Evolutionary conservation across 768 basidiomycete species (phyloP).

Genomic region (Serpula lacrymans): DNA sequence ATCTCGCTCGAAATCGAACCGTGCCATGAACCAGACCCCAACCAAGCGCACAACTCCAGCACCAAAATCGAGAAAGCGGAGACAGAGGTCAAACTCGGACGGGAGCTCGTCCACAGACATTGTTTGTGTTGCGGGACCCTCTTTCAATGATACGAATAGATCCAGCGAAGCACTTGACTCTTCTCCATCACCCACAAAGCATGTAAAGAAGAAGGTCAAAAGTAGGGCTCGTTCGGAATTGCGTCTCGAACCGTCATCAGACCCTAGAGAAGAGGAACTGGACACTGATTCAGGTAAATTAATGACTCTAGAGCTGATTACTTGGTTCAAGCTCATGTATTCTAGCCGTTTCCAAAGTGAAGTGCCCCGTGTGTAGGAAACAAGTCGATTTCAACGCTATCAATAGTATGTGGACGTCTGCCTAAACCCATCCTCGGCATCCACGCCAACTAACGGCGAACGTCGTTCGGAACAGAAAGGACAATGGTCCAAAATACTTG

Average conservation of each 20-base stretch:
- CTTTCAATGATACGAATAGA: conserved; percentile 10
- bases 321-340: conserved; percentile 3
- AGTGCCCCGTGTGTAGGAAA: conserved; percentile 62
- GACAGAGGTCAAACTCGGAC: conserved; percentile 17
- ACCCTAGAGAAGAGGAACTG: conserved; percentile 28
- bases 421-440: conserved; percentile 36
- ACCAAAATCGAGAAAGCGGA: conserved; percentile 34
- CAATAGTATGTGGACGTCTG: conserved; percentile 65
- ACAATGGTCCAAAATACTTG: conserved; percentile 47
- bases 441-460: conserved; percentile 24
- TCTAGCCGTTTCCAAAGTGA: conserved; percentile 36
- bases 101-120: conserved; percentile 25
- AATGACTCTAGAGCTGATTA: neutral
- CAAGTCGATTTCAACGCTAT: conserved; percentile 45
- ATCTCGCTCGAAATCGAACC: conserved; percentile 6
- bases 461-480: conserved; percentile 17
- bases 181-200: conserved; percentile 21
- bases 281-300: conserved; percentile 13
- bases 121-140: conserved; percentile 28
- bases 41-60: conserved; percentile 13
- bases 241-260: conserved; percentile 26
- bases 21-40: conserved; percentile 3
- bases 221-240: no score
- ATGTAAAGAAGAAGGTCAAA: conserved; percentile 15
- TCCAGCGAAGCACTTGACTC: conserved; percentile 19